These are phyloP conservation scores for Globisporangium viniferum DNA, from an alignment of 352 stramenopile genomes.

Conservation along the genomic window DNA sequence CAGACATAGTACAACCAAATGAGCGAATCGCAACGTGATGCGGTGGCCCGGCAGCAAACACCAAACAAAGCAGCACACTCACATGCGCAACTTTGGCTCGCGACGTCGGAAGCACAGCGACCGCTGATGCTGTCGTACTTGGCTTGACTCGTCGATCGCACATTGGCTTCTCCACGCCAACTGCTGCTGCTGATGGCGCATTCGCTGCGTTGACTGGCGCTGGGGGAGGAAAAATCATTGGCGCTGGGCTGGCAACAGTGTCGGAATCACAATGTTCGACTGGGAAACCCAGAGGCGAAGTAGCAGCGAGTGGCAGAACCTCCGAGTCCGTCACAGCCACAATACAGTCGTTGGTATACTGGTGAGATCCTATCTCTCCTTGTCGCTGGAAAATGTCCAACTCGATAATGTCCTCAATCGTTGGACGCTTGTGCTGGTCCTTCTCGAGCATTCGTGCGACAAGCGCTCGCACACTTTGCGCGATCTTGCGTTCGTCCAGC, in stretches of 20 bases:
- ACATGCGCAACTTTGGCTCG: conserved; percentile 14
- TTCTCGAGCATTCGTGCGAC: conserved; percentile 13
- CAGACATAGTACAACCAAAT: background rate
- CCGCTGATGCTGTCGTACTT: background rate
- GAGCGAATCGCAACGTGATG: background rate
- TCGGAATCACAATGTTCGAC: background rate
- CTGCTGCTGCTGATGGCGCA: background rate
- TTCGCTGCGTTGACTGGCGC: background rate
- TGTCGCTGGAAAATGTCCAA: background rate
- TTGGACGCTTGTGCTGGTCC: conserved; percentile 10
- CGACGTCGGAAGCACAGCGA: conserved; percentile 7
- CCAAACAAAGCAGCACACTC: background rate
- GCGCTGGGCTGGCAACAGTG: background rate
- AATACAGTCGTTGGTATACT: background rate
- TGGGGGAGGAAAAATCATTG: conserved; percentile 8
- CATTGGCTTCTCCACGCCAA: background rate
- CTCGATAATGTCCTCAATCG: conserved; percentile 6
- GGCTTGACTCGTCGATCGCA: background rate
- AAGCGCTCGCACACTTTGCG: background rate
- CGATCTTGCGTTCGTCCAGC: background rate
- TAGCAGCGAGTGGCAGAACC: background rate
- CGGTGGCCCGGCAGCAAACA: background rate
- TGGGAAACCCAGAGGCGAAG: background rate
- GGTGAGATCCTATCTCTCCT: background rate
- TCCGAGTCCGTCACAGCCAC: background rate